A percentile compares a stretch with the other conserved stretches of the same genome.
These are phyloP conservation scores for Metschnikowia anglica DNA, from an alignment of 805 yeast genomes.

Conservation along the genomic window DNA sequence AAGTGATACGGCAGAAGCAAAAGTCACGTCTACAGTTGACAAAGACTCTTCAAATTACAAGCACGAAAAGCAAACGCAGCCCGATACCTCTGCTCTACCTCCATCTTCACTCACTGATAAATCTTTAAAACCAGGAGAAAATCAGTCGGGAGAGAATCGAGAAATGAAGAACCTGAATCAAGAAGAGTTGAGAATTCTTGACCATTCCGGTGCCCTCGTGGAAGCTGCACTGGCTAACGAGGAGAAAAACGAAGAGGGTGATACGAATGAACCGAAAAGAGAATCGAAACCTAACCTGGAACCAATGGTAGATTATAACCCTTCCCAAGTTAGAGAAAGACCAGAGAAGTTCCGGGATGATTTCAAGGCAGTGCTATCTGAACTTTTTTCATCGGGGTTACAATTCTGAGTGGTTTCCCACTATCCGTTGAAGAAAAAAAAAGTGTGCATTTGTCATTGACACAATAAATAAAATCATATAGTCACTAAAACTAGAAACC, in stretches of 20 bases:
- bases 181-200: too few species aligned
- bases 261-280: neutral
- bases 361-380: slow-evolving; percentile 3
- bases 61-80: neutral
- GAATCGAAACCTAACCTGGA: neutral
- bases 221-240: neutral
- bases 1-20: neutral
- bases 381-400: neutral
- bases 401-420: neutral
- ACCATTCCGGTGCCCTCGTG: neutral
- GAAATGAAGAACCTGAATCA: too few species aligned
- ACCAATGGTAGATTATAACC: slow-evolving; percentile 3
- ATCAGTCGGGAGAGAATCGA: too few species aligned
- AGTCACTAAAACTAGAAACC: neutral
- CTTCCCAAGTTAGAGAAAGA: slow-evolving; percentile 11
- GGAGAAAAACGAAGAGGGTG: neutral
- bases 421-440: neutral
- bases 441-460: neutral
- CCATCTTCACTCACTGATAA: neutral
- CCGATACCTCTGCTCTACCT: neutral
- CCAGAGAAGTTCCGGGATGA: slow-evolving; percentile 15
- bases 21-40: neutral
- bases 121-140: too few species aligned
- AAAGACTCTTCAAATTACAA: neutral
- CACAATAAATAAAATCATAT: slow-evolving; percentile 3